A percentile compares a stretch with the other conserved stretches of the same genome.
Evolutionary conservation across 2,329 filamentous ascomycete species (phyloP).

Genomic region (Amauroascus verrucosus): DNA sequence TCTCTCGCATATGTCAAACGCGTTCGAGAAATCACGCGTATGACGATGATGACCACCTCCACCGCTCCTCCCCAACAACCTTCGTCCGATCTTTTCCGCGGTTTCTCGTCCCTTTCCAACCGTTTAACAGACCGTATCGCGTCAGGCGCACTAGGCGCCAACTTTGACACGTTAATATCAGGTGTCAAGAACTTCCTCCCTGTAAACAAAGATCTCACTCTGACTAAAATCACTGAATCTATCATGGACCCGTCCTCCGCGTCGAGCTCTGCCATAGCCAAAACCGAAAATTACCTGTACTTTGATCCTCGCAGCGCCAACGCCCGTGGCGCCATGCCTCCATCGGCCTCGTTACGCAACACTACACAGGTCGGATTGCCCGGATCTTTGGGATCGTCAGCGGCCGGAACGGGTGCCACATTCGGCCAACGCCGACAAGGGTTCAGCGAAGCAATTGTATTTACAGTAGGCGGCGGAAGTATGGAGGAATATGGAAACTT

Average conservation of each 20-base stretch:
- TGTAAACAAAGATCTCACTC: constrained; percentile 83
- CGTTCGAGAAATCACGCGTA: constrained; percentile 87
- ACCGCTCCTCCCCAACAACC: constrained; percentile 51
- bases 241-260: constrained; percentile 93
- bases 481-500: constrained; percentile 99
- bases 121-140: constrained; percentile 90
- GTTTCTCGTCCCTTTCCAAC: constrained; percentile 83
- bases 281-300: constrained; percentile 94
- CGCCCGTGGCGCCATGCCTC: constrained; percentile 81
- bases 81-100: constrained; percentile 68
- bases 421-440: constrained; percentile 87
- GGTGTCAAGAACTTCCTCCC: constrained; percentile 98
- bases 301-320: constrained; percentile 93
- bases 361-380: constrained; percentile 41
- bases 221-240: constrained; percentile 96
- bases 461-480: constrained; percentile 87
- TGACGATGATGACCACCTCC: constrained; percentile 93
- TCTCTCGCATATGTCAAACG: constrained; percentile 78
- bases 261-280: constrained; percentile 82
- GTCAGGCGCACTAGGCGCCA: constrained; percentile 73
- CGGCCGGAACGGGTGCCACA: constrained; percentile 63
- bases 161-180: constrained; percentile 88
- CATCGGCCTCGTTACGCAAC: constrained; percentile 45
- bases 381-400: constrained; percentile 34
- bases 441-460: constrained; percentile 85